These are phyloP conservation scores for Cytospora leucostoma DNA, from an alignment of 2,329 filamentous ascomycete species.

Conservation along the genomic window DNA sequence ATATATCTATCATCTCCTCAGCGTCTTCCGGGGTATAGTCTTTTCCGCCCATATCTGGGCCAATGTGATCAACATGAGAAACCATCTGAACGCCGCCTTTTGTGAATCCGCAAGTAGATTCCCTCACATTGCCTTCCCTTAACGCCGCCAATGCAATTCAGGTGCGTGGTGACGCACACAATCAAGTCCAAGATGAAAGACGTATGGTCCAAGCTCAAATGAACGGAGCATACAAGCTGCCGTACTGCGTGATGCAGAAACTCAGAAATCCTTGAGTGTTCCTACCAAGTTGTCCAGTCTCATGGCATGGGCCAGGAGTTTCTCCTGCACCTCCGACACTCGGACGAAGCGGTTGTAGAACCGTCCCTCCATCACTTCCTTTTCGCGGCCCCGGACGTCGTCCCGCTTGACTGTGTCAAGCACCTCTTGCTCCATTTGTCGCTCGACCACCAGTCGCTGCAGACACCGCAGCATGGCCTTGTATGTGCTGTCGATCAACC, in stretches of 20 bases:
- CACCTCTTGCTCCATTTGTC: slow-evolving; percentile 69
- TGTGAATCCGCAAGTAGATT: slow-evolving; percentile 7
- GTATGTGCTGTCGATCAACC: slow-evolving; percentile 79
- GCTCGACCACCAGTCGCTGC: slow-evolving; percentile 77
- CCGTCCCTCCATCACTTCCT: slow-evolving; percentile 73
- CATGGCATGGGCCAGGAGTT: slow-evolving; percentile 75
- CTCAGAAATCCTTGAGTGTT: slow-evolving; percentile 75
- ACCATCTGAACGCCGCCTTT: slow-evolving; percentile 24
- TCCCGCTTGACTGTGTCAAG: slow-evolving; percentile 80
- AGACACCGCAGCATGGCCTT: slow-evolving; percentile 85
- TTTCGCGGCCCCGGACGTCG: slow-evolving; percentile 82
- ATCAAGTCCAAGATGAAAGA: slow-evolving; percentile 2
- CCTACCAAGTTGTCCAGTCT: slow-evolving; percentile 84
- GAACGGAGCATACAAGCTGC: slow-evolving; percentile 3
- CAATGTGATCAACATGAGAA: slow-evolving; percentile 20
- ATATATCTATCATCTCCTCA: slow-evolving; percentile 30
- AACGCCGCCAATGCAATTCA: slow-evolving; percentile 33
- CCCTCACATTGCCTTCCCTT: slow-evolving; percentile 14
- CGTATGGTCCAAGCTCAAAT: not conserved
- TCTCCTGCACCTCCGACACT: slow-evolving; percentile 61
- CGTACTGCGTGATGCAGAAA: slow-evolving; percentile 3
- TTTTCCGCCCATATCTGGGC: slow-evolving; percentile 20
- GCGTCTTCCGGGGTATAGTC: slow-evolving; percentile 25
- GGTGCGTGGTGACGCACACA: slow-evolving; percentile 14
- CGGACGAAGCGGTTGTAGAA: slow-evolving; percentile 65